Conservation (phyloP, 371 early-diverging fungal genomes). For the Smittium culicis region DNA sequence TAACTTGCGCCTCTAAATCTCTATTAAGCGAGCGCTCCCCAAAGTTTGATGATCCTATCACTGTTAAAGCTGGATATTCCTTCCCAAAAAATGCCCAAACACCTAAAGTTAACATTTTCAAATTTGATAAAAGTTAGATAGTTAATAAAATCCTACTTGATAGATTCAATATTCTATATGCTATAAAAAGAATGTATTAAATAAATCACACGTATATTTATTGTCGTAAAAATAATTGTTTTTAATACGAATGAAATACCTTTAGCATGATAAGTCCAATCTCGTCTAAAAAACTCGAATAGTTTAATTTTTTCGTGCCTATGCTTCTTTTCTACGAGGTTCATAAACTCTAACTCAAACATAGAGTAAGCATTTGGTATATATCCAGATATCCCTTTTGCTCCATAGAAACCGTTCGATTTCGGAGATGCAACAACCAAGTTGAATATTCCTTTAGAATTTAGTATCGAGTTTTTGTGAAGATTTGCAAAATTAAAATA, state of each 20-base stretch:
- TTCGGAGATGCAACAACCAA: slow-evolving; percentile 77
- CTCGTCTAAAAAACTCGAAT: slow-evolving; percentile 18
- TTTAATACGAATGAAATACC: slow-evolving; percentile 12
- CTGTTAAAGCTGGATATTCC: slow-evolving; percentile 44
- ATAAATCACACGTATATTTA: too few species aligned
- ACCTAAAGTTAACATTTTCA: too few species aligned
- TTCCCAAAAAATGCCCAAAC: slow-evolving; percentile 39
- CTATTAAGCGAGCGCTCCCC: slow-evolving; percentile 74
- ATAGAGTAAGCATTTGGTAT: slow-evolving; percentile 82
- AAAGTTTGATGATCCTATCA: slow-evolving; percentile 87
- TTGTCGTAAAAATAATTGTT: too few species aligned
- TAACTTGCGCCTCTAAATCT: slow-evolving; percentile 78
- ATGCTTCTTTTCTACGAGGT: not conserved
- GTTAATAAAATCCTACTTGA: too few species aligned
- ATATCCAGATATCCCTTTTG: slow-evolving; percentile 69
- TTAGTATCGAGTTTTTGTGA: slow-evolving; percentile 44
- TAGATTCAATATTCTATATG: too few species aligned
- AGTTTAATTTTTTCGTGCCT: slow-evolving; percentile 10
- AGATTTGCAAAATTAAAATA: slow-evolving; percentile 80
- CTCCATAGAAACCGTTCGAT: slow-evolving; percentile 88
- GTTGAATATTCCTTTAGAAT: slow-evolving; percentile 41
- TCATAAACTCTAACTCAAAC: slow-evolving; percentile 35
- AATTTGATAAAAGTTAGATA: too few species aligned
- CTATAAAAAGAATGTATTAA: too few species aligned
- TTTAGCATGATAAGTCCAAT: slow-evolving; percentile 31